Conservation (phyloP, 495 filamentous ascomycete species). For the Penicillium coprophilum region DNA sequence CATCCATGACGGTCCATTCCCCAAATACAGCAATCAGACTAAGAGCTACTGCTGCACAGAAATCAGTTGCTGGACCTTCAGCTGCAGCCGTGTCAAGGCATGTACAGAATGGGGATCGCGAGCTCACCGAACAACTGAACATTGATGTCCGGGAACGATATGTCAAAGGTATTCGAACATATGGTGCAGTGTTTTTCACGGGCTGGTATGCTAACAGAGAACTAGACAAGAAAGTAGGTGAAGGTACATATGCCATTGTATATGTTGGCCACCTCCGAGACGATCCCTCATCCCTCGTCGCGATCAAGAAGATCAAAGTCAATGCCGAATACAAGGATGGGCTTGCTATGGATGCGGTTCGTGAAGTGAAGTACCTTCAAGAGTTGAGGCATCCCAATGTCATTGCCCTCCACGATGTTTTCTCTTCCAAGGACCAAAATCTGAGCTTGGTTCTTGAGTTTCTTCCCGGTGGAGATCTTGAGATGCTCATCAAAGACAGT, state of each 20-base stretch:
- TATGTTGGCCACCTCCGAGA: slow-evolving; percentile 76
- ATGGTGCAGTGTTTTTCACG: neutral
- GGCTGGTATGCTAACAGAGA: slow-evolving; percentile 7
- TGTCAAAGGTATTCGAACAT: slow-evolving; percentile 65
- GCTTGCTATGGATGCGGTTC: slow-evolving; percentile 87
- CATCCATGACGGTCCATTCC: slow-evolving; percentile 33
- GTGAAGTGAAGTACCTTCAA: slow-evolving; percentile 91
- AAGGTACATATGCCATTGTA: slow-evolving; percentile 96
- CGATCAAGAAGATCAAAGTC: slow-evolving; percentile 98
- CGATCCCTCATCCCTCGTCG: slow-evolving; percentile 69
- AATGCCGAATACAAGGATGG: slow-evolving; percentile 82
- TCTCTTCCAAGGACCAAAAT: slow-evolving; percentile 89
- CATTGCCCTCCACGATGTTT: slow-evolving; percentile 86
- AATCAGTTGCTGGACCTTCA: slow-evolving; percentile 22
- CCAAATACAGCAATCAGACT: slow-evolving; percentile 37
- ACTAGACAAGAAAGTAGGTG: slow-evolving; percentile 82
- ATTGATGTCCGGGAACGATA: slow-evolving; percentile 84
- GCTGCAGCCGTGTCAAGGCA: slow-evolving; percentile 9
- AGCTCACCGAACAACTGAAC: slow-evolving; percentile 85
- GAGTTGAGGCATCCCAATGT: slow-evolving; percentile 97
- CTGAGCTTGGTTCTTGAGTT: slow-evolving; percentile 93
- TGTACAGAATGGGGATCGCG: slow-evolving; percentile 39
- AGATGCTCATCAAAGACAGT: slow-evolving; percentile 85
- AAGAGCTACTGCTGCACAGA: slow-evolving; percentile 39
- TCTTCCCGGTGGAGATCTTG: slow-evolving; percentile 85